phyloP scores from a whole-genome alignment of 371 early-diverging fungal genomes.

The Mortierella sp. region DNA sequence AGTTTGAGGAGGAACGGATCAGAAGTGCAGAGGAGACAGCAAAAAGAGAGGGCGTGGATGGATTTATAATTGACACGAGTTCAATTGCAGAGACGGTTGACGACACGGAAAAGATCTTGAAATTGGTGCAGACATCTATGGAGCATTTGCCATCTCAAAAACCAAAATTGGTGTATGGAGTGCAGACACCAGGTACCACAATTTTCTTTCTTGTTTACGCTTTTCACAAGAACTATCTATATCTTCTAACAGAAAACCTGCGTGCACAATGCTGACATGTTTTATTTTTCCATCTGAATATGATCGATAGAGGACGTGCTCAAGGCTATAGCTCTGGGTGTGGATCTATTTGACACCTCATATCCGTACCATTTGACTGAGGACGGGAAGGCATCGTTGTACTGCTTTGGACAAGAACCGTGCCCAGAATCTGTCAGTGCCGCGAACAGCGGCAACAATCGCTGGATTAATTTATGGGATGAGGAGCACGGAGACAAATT shows the following conservation, averaged over 20 bases:
- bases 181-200: slow-evolving; percentile 56
- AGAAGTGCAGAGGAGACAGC: slow-evolving; percentile 67
- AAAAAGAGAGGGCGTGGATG: slow-evolving; percentile 64
- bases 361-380: slow-evolving; percentile 63
- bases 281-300: slow-evolving; percentile 1
- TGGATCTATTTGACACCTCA: slow-evolving; percentile 80
- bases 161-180: slow-evolving; percentile 58
- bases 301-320: slow-evolving; percentile 74
- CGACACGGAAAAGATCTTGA: slow-evolving; percentile 37
- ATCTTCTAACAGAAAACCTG: background rate
- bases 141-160: slow-evolving; percentile 47
- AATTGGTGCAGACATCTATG: slow-evolving; percentile 54
- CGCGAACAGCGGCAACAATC: slow-evolving; percentile 9
- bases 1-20: slow-evolving; percentile 63
- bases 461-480: slow-evolving; percentile 68
- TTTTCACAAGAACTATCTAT: background rate
- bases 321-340: slow-evolving; percentile 68
- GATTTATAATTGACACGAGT: slow-evolving; percentile 47
- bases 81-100: slow-evolving; percentile 7
- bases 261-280: background rate
- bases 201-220: no score
- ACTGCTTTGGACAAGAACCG: slow-evolving; percentile 42
- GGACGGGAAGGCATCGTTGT: slow-evolving; percentile 67
- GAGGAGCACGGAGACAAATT: slow-evolving; percentile 62
- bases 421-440: background rate